phyloP scores from a whole-genome alignment of 2,329 filamentous ascomycete genomes.

The Leptographium wingfieldii region DNA sequence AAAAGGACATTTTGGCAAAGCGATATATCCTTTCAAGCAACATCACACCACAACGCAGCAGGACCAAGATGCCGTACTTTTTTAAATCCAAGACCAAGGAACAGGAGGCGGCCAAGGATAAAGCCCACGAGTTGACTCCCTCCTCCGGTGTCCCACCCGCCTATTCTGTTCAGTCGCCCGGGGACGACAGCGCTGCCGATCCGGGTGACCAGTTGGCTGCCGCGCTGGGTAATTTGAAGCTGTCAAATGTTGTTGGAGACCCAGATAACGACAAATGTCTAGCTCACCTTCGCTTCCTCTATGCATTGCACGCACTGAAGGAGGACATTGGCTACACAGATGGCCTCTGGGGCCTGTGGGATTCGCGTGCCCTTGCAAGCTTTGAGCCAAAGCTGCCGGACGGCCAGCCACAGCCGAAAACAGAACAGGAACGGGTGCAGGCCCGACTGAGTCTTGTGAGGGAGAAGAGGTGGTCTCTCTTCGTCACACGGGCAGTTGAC shows the following conservation, averaged over 20 bases:
- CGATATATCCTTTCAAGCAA: too few relatives aligned
- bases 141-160: too few relatives aligned
- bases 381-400: background rate
- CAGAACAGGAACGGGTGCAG: constrained; percentile 22
- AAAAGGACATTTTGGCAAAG: too few relatives aligned
- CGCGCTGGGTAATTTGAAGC: background rate
- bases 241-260: constrained; percentile 2
- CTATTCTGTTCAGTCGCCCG: too few relatives aligned
- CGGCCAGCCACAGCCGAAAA: constrained; percentile 1
- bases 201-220: background rate
- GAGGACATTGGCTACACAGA: constrained; percentile 54
- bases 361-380: constrained; percentile 25
- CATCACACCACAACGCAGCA: too few relatives aligned
- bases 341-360: constrained; percentile 52
- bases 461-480: constrained; percentile 65
- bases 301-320: constrained; percentile 53
- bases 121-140: too few relatives aligned
- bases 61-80: too few relatives aligned
- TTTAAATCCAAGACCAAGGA: too few relatives aligned
- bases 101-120: too few relatives aligned
- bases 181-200: too few relatives aligned
- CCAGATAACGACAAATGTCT: constrained; percentile 47
- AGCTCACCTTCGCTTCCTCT: constrained; percentile 61
- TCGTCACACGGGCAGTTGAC: constrained; percentile 53
- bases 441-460: constrained; percentile 40